Percentiles rank a stretch among this genome's conserved stretches.
These are phyloP conservation scores for Fusarium veterinarium DNA, from an alignment of 2,329 filamentous ascomycete genomes.

Conservation along the genomic window DNA sequence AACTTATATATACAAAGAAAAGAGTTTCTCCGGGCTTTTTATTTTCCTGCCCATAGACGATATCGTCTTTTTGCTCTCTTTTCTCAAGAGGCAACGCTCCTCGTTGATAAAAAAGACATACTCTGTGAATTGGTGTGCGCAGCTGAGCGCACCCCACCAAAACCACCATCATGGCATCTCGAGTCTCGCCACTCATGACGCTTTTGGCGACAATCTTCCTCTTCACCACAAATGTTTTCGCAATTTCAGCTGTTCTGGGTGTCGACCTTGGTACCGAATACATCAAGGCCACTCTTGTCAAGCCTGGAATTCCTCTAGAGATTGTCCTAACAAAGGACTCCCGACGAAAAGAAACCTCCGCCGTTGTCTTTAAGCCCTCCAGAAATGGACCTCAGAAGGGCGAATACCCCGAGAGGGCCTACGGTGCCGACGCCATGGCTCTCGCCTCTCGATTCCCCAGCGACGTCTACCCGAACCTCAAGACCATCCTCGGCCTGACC, in stretches of 20 bases:
- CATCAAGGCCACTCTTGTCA: slow-evolving; percentile 95
- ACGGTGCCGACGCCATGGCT: slow-evolving; percentile 91
- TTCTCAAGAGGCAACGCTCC: slow-evolving; percentile 23
- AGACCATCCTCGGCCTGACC: slow-evolving; percentile 84
- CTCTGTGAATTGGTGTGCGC: slow-evolving; percentile 33
- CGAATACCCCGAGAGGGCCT: slow-evolving; percentile 86
- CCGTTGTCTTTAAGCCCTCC: slow-evolving; percentile 93
- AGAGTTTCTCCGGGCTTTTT: slow-evolving; percentile 28
- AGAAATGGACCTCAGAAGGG: slow-evolving; percentile 71
- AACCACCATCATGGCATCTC: slow-evolving; percentile 50
- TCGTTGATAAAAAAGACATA: slow-evolving; percentile 25
- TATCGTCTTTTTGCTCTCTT: slow-evolving; percentile 32
- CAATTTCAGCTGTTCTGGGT: slow-evolving; percentile 81
- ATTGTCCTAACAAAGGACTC: slow-evolving; percentile 99
- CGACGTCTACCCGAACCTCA: slow-evolving; percentile 95
- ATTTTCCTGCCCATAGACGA: slow-evolving; percentile 26
- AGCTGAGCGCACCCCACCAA: slow-evolving; percentile 42
- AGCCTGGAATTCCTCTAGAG: slow-evolving; percentile 95
- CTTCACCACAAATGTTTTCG: slow-evolving; percentile 59
- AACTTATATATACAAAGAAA: slow-evolving; percentile 24
- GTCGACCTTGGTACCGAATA: slow-evolving; percentile 96
- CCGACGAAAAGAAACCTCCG: slow-evolving; percentile 91
- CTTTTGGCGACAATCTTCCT: slow-evolving; percentile 54
- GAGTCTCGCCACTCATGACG: slow-evolving; percentile 52
- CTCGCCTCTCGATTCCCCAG: slow-evolving; percentile 87